These are phyloP conservation scores for Brettanomyces bruxellensis DNA, from an alignment of 805 yeast species.

Conservation along the genomic window DNA sequence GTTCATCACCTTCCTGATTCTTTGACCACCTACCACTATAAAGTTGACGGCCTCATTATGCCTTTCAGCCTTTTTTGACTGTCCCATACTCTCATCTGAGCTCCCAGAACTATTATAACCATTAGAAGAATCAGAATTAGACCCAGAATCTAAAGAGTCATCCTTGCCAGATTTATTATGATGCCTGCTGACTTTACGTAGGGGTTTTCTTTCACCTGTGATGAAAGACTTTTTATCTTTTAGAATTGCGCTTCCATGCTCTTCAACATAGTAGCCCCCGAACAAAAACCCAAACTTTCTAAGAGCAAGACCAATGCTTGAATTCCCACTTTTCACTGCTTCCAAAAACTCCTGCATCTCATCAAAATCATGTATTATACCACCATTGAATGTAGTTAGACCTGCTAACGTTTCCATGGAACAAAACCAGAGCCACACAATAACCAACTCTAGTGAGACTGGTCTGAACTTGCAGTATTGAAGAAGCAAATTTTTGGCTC, in stretches of 20 bases:
- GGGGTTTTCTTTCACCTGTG: neutral
- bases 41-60: neutral
- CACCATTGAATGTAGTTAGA: constrained; percentile 48
- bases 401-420: constrained; percentile 56
- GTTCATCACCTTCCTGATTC: constrained; percentile 2
- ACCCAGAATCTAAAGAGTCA: neutral
- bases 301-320: constrained; percentile 15
- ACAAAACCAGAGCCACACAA: constrained; percentile 48
- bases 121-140: neutral
- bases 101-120: neutral
- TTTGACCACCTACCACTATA: neutral
- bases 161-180: neutral
- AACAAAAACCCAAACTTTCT: constrained; percentile 22
- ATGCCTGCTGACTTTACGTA: neutral
- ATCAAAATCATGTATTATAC: constrained; percentile 42
- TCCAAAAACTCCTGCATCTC: constrained; percentile 35
- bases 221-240: neutral
- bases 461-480: constrained; percentile 33
- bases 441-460: constrained; percentile 25
- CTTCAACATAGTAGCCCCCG: constrained; percentile 15
- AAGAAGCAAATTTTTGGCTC: constrained; percentile 55
- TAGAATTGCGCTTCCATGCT: neutral
- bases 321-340: constrained; percentile 17
- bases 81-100: neutral
- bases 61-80: neutral